Evolutionary conservation across 495 filamentous ascomycete species (phyloP).

Genomic region (Neurospora sp.): DNA sequence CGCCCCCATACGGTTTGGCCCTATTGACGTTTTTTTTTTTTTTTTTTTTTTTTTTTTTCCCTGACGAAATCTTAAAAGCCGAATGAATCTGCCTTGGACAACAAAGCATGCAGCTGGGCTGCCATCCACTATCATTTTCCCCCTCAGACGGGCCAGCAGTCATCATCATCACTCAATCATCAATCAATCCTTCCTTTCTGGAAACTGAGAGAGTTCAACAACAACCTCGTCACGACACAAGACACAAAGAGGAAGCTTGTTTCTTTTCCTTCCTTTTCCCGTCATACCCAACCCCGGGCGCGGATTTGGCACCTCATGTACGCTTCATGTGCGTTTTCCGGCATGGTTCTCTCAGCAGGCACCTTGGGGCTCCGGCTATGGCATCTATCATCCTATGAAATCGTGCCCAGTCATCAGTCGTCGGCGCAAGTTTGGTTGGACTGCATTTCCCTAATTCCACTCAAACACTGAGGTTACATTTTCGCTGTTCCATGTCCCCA

Average conservation of each 20-base stretch:
- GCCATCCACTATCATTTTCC: neutral
- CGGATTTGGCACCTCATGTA: conserved; percentile 11
- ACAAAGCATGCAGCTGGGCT: neutral
- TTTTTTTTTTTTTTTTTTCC: neutral
- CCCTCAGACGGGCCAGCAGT: neutral
- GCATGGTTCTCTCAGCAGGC: conserved; percentile 21
- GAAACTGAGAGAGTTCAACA: neutral
- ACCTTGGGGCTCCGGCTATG: conserved; percentile 16
- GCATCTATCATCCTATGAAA: conserved; percentile 22
- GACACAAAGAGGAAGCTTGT: neutral
- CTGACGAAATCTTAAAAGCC: neutral
- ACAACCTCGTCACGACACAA: conserved; percentile 1
- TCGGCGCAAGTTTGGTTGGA: conserved; percentile 23
- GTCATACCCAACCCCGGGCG: conserved; percentile 1
- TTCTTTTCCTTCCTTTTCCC: neutral
- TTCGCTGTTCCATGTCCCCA: conserved; percentile 5
- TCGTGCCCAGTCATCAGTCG: conserved; percentile 31
- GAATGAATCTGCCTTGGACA: neutral
- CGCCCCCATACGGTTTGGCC: neutral
- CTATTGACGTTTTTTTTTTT: neutral
- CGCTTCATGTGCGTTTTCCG: conserved; percentile 16
- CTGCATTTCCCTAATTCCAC: conserved; percentile 20
- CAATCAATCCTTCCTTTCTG: neutral
- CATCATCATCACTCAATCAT: neutral
- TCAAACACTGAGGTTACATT: conserved; percentile 24